Conservation (phyloP, 1,284 basidiomycete species). For the Earliella scabrosa region DNA sequence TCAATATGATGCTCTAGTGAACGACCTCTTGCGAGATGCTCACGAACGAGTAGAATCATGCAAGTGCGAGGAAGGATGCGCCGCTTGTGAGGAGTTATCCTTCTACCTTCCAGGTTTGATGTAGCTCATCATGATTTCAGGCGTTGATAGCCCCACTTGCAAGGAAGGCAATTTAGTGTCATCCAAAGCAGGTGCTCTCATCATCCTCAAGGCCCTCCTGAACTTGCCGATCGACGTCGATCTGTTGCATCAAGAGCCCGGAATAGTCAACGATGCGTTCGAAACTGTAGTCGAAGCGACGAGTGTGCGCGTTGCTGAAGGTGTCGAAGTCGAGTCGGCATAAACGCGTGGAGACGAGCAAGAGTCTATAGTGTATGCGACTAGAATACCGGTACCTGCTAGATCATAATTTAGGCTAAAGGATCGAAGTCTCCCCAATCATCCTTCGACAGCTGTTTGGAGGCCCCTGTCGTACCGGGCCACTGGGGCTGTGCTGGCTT, state of each 20-base stretch:
- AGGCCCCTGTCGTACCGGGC: conserved; percentile 33
- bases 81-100: conserved; percentile 56
- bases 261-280: conserved; percentile 25
- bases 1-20: conserved; percentile 52
- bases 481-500: conserved; percentile 56
- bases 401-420: conserved; percentile 43
- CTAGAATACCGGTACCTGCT: conserved; percentile 8
- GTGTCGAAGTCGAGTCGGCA: conserved; percentile 53
- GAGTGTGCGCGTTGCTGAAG: conserved; percentile 49
- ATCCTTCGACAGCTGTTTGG: conserved; percentile 58
- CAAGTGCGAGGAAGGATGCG: conserved; percentile 74
- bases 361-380: conserved; percentile 26
- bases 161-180: conserved; percentile 68
- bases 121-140: conserved; percentile 39
- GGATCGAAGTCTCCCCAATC: conserved; percentile 86
- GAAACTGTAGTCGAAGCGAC: conserved; percentile 61
- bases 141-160: conserved; percentile 65
- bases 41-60: conserved; percentile 70
- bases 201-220: conserved; percentile 68
- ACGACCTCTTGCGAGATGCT: conserved; percentile 68
- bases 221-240: conserved; percentile 53
- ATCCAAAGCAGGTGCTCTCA: conserved; percentile 74
- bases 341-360: not conserved
- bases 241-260: conserved; percentile 38
- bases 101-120: not conserved